Conservation (phyloP, 129 eudicot genomes). For the Rutidosis leptorrhynchoides region DNA sequence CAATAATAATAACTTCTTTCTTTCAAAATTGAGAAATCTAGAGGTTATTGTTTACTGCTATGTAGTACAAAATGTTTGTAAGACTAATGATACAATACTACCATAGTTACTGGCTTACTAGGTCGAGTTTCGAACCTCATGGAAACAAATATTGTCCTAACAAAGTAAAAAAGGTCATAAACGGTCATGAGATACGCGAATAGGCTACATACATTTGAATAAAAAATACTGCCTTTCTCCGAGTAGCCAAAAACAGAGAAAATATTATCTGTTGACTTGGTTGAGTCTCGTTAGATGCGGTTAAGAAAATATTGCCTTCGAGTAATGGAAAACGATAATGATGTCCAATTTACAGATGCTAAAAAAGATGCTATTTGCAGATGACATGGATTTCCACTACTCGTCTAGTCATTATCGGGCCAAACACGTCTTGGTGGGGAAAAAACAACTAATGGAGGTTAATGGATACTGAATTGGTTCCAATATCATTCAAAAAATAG, state of each 20-base stretch:
- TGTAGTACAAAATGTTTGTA: neutral
- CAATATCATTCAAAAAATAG: neutral
- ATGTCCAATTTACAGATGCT: neutral
- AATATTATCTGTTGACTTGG: no score
- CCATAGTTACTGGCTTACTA: neutral
- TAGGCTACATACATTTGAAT: no score
- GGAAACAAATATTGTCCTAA: no score
- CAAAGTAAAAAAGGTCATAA: no score
- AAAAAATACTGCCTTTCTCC: no score
- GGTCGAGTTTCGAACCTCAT: no score
- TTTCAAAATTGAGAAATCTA: no score
- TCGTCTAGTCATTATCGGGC: neutral
- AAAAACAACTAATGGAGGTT: neutral
- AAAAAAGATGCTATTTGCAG: slow-evolving; percentile 5
- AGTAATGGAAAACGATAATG: slow-evolving; percentile 5
- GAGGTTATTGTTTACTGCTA: neutral
- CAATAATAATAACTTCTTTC: no score
- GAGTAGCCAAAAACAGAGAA: no score
- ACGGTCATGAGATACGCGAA: no score
- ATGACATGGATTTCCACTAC: slow-evolving; percentile 26
- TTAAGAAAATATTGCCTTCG: neutral
- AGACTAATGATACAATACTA: neutral
- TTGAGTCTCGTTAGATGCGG: neutral
- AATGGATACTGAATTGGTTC: slow-evolving; percentile 20
- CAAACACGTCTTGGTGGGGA: slow-evolving; percentile 4